phyloP scores from a whole-genome alignment of 2,329 filamentous ascomycete species.

The Stromatinia cepivora region DNA sequence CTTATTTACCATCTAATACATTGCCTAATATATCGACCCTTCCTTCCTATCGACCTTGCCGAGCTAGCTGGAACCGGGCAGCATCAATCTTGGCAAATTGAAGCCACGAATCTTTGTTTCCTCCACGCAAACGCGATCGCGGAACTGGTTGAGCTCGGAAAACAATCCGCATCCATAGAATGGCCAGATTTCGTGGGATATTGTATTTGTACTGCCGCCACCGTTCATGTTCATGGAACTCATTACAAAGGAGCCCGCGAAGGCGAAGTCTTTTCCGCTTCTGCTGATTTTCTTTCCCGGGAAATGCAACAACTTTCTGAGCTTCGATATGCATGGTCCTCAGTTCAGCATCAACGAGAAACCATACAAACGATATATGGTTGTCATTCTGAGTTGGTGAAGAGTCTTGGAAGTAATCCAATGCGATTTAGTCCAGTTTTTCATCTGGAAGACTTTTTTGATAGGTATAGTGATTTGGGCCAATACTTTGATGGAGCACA shows the following conservation, averaged over 20 bases:
- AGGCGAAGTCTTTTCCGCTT: slow-evolving; percentile 55
- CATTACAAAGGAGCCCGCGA: slow-evolving; percentile 60
- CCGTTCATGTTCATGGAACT: slow-evolving; percentile 82
- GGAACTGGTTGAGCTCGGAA: slow-evolving; percentile 75
- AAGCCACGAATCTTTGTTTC: slow-evolving; percentile 84
- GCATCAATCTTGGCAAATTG: slow-evolving; percentile 90
- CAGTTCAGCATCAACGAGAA: slow-evolving; percentile 76
- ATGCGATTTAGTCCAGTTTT: slow-evolving; percentile 78
- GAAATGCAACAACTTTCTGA: slow-evolving; percentile 81
- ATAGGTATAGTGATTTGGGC: slow-evolving; percentile 66
- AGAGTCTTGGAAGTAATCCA: slow-evolving; percentile 64
- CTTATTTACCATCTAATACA: slow-evolving; percentile 84
- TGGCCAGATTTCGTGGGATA: slow-evolving; percentile 88
- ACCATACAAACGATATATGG: slow-evolving; percentile 75
- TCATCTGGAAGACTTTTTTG: slow-evolving; percentile 84
- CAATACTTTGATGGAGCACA: slow-evolving; percentile 72
- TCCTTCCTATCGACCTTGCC: slow-evolving; percentile 79
- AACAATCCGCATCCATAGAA: slow-evolving; percentile 69
- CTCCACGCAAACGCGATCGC: slow-evolving; percentile 85
- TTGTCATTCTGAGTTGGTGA: slow-evolving; percentile 79
- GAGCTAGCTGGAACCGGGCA: slow-evolving; percentile 79
- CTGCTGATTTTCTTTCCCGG: slow-evolving; percentile 69
- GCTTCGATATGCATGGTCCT: slow-evolving; percentile 73
- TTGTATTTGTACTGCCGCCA: slow-evolving; percentile 82
- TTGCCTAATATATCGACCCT: slow-evolving; percentile 83